A percentile compares a stretch with the other conserved stretches of the same genome.
phyloP scores from a whole-genome alignment of 306 rosid species.

The Begonia fuchsioides region DNA sequence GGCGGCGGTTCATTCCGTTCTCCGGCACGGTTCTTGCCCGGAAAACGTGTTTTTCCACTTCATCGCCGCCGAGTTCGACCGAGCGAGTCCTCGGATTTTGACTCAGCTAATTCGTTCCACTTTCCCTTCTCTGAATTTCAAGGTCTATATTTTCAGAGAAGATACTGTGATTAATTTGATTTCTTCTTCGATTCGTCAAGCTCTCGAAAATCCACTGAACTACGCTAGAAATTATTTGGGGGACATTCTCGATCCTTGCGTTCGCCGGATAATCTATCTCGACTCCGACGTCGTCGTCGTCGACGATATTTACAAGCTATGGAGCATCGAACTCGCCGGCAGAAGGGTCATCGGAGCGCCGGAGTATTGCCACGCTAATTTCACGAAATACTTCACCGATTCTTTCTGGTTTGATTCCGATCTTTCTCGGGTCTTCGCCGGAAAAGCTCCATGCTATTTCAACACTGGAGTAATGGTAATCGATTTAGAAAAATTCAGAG shows the following conservation, averaged over 20 bases:
- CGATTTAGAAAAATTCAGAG: conserved; percentile 61
- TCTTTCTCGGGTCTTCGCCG: conserved; percentile 39
- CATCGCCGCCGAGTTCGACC: conserved; percentile 89
- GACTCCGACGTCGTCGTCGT: conserved; percentile 75
- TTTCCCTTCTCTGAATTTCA: conserved; percentile 73
- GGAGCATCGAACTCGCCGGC: conserved; percentile 32
- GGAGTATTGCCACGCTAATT: conserved; percentile 88
- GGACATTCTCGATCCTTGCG: conserved; percentile 61
- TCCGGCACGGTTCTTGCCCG: conserved; percentile 81
- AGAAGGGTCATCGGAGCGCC: conserved; percentile 77
- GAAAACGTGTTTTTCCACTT: conserved; percentile 80
- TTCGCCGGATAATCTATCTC: conserved; percentile 66
- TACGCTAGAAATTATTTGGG: conserved; percentile 89
- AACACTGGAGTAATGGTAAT: conserved; percentile 95
- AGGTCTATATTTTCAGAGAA: conserved; percentile 73
- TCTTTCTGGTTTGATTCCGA: conserved; percentile 79
- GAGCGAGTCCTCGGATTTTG: conserved; percentile 47
- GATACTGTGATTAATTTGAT: conserved; percentile 72
- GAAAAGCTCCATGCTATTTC: conserved; percentile 60
- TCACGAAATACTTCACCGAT: conserved; percentile 81
- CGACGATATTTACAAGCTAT: conserved; percentile 73
- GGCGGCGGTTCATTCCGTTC: conserved; percentile 85
- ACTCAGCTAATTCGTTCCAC: conserved; percentile 55
- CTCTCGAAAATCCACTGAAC: conserved; percentile 78
- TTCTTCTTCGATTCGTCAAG: conserved; percentile 67